Evolutionary conservation across 306 rosid species (phyloP), one percentile per base, ranked within the genome.

Genomic region (Glycine soja): DNA sequence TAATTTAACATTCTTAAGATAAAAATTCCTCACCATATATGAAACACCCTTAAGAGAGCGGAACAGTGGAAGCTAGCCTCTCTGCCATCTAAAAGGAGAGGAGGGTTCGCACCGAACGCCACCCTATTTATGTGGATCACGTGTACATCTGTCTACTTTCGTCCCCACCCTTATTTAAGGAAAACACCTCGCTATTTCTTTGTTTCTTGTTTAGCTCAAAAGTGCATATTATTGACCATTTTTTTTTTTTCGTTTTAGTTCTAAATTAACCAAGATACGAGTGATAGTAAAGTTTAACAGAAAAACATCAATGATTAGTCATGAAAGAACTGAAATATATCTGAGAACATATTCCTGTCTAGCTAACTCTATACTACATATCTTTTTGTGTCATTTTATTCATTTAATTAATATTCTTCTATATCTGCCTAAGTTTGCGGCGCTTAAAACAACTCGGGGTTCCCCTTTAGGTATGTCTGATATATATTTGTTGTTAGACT

Each of bases 101-200:
- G 46, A 42, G 66, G 73, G 78, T 85, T n/a, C n/a, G n/a, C n/a
- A 67, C 74, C 36, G 7, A 81, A 73, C 67, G 72, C 43, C 83
- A 73, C 62, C 46, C 47, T 58, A 72, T 78, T 85, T 81, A 82
- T 73, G 65, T 47, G 64, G 70, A 78, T 75, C 86, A 78, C 84
- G 50, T 82, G 79, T 18, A 1, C 74, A 53, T 45, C 3, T 24
- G n/a, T 70, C 15, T 48, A 16, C 52, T 50, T 18, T 52, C 3
- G 57, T 32, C 74, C 82, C 77, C 64, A 76, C 80, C 34, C 4
- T 48, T 42, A 56, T 70, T 72, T 8, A 38, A 7, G n/a, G 13
- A 67, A 57, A 57, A 24, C 50, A 77, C 30, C 0, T 57, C 2
- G 3, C 24, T 30, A 30, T 15, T 72, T 50, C 30, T 72, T 50